A percentile compares a stretch with the other conserved stretches of the same genome.
Conservation (phyloP, 352 stramenopile genomes). For the Pilasporangium apinafurcum region DNA sequence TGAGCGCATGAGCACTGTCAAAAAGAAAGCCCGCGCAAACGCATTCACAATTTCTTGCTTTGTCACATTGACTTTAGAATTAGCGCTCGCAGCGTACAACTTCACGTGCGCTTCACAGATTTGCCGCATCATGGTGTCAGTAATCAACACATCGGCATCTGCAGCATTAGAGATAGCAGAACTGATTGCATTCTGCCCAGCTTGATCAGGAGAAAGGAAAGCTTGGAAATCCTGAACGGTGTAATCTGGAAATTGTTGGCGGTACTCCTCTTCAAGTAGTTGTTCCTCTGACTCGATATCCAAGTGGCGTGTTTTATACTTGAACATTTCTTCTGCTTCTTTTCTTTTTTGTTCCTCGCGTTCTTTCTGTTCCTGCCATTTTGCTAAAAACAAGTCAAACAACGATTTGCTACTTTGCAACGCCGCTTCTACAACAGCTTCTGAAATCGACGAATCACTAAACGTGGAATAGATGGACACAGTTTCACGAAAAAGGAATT, state of each 20-base stretch:
- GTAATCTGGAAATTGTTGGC: constrained; percentile 93
- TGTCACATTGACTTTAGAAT: constrained; percentile 32
- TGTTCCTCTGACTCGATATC: constrained; percentile 83
- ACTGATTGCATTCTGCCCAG: constrained; percentile 6
- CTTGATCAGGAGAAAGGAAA: constrained; percentile 45
- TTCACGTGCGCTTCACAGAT: constrained; percentile 66
- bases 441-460: constrained; percentile 14
- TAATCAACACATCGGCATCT: constrained; percentile 55
- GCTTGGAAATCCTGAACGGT: constrained; percentile 54
- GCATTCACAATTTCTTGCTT: constrained; percentile 44
- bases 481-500: constrained; percentile 54
- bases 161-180: constrained; percentile 6
- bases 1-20: constrained; percentile 61
- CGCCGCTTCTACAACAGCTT: constrained; percentile 20
- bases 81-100: constrained; percentile 51
- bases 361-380: constrained; percentile 82
- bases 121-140: constrained; percentile 63
- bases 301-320: constrained; percentile 79
- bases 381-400: constrained; percentile 77
- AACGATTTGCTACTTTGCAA: constrained; percentile 64
- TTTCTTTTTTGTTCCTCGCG: constrained; percentile 66
- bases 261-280: constrained; percentile 83
- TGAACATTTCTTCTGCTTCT: constrained; percentile 74
- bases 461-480: constrained; percentile 9
- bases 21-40: constrained; percentile 64